These are phyloP conservation scores for Pleurotus citrinopileatus DNA, from an alignment of 768 basidiomycete species.

Conservation along the genomic window DNA sequence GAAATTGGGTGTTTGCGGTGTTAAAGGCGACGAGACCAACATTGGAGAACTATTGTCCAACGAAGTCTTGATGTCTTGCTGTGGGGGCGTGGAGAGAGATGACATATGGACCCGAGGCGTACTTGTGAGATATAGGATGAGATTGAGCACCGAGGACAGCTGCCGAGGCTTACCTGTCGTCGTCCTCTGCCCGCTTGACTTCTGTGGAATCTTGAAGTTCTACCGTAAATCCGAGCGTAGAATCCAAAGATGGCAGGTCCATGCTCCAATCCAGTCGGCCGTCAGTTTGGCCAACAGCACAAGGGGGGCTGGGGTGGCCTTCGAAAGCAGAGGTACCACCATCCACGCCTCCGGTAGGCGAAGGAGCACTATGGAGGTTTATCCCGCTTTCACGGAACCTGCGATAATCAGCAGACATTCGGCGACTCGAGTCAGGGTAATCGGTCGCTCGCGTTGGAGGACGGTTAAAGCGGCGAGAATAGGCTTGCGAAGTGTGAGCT, in stretches of 20 bases:
- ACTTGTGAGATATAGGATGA: constrained; percentile 4
- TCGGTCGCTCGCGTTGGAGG: no score
- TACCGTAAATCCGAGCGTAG: not conserved
- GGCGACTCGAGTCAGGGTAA: no score
- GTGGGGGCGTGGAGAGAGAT: constrained; percentile 1
- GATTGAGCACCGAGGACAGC: no score
- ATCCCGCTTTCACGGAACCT: no score
- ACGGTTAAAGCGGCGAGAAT: no score
- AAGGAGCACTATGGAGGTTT: no score
- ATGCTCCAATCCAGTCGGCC: constrained; percentile 4
- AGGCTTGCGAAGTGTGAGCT: constrained; percentile 56
- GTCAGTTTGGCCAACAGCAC: not conserved
- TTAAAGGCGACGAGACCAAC: constrained; percentile 46
- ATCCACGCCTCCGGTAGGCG: no score
- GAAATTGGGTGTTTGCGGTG: constrained; percentile 46
- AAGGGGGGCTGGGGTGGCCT: not conserved
- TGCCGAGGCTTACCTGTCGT: constrained; percentile 18
- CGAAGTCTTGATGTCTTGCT: not conserved
- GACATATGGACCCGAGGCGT: constrained; percentile 9
- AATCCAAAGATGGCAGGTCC: not conserved
- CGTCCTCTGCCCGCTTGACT: no score
- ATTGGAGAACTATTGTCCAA: constrained; percentile 26
- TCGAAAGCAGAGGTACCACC: no score
- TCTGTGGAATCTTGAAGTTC: no score
- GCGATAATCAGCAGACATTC: no score